phyloP scores from a whole-genome alignment of 75 land plant genomes.

The Selaginella tamariscina region DNA sequence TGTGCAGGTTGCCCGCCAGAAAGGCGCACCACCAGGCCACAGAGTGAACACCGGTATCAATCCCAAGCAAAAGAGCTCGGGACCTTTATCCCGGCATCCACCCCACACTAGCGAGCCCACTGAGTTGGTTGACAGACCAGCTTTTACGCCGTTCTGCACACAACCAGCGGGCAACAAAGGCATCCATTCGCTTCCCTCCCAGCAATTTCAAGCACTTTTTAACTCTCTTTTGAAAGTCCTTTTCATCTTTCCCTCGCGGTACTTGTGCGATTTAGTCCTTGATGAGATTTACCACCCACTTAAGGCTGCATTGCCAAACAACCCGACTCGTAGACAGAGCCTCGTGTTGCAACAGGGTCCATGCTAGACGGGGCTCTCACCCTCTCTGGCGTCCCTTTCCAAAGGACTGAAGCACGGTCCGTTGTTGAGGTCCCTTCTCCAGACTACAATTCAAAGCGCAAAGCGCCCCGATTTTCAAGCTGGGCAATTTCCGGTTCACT shows the following conservation, averaged over 20 bases:
- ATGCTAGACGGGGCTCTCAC: constrained; percentile 23
- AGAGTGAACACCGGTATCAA: not conserved
- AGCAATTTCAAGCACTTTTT: constrained; percentile 14
- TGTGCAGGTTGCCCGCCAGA: constrained; percentile 4
- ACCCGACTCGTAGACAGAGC: not conserved
- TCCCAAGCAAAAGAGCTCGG: constrained; percentile 1
- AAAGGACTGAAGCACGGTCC: constrained; percentile 22
- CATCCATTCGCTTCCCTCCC: constrained; percentile 14
- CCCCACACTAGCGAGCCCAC: constrained; percentile 2
- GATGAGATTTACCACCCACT: constrained; percentile 18
- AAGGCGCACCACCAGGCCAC: not conserved
- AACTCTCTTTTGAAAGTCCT: constrained; percentile 16
- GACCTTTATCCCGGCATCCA: constrained; percentile 3
- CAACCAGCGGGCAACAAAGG: not conserved
- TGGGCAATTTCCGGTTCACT: constrained; percentile 27
- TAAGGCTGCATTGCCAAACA: constrained; percentile 22
- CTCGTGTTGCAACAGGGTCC: constrained; percentile 20
- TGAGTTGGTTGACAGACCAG: constrained; percentile 1
- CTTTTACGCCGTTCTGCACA: not conserved
- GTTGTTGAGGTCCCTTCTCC: constrained; percentile 18
- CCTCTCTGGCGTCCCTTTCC: constrained; percentile 26
- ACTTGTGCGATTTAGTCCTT: not conserved
- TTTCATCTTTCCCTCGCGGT: constrained; percentile 14
- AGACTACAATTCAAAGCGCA: constrained; percentile 19
- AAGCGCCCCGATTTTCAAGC: constrained; percentile 20